Conservation (phyloP, 257 asterid species). For the Penstemon newberryi region DNA sequence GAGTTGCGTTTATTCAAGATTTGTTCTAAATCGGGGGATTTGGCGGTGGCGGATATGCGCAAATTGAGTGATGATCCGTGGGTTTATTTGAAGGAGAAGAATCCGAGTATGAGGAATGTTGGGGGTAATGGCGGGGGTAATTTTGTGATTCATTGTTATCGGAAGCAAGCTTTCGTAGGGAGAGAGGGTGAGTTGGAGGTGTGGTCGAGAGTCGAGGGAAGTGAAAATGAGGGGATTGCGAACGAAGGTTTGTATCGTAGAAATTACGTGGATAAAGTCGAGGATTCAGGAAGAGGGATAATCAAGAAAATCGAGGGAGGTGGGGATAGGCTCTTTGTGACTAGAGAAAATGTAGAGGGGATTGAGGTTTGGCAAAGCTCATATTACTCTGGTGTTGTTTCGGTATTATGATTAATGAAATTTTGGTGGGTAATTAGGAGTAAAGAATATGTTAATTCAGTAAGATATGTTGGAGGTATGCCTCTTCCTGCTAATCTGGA, state of each 20-base stretch:
- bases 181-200: slow-evolving; percentile 90
- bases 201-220: slow-evolving; percentile 67
- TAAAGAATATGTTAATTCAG: too few relatives aligned
- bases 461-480: background rate
- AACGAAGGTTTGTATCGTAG: slow-evolving; percentile 68
- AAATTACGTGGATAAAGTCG: slow-evolving; percentile 74
- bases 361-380: slow-evolving; percentile 96
- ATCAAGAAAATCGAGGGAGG: slow-evolving; percentile 87
- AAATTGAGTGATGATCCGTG: slow-evolving; percentile 86
- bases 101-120: slow-evolving; percentile 71
- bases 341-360: slow-evolving; percentile 79
- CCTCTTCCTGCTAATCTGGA: too few relatives aligned
- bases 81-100: slow-evolving; percentile 84
- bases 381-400: slow-evolving; percentile 51
- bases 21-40: slow-evolving; percentile 91
- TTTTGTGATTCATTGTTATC: slow-evolving; percentile 59
- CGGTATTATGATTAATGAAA: slow-evolving; percentile 39
- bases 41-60: slow-evolving; percentile 81
- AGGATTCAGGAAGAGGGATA: slow-evolving; percentile 70
- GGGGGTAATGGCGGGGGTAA: slow-evolving; percentile 50
- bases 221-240: slow-evolving; percentile 36
- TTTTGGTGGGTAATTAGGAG: too few relatives aligned
- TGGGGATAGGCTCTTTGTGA: slow-evolving; percentile 81
- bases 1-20: slow-evolving; percentile 62
- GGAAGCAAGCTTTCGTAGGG: slow-evolving; percentile 78